Percentiles rank a stretch among this genome's conserved stretches.
These are phyloP conservation scores for Areca catechu DNA, from an alignment of 176 grass and related monocot genomes.

Conservation along the genomic window DNA sequence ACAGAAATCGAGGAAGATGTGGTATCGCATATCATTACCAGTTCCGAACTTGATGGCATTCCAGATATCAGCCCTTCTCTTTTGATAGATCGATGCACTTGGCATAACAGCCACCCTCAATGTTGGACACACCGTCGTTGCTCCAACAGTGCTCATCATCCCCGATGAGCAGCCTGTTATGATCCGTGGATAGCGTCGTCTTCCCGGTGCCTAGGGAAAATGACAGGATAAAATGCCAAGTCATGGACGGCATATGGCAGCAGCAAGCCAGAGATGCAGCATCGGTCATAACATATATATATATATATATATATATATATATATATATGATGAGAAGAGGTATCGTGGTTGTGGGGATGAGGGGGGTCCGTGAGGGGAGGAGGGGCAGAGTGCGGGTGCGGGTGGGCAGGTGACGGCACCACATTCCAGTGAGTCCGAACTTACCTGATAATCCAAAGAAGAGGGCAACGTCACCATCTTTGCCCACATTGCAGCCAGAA, in stretches of 20 bases:
- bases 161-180: slow-evolving; percentile 75
- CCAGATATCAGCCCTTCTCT: slow-evolving; percentile 98
- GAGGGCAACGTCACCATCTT: slow-evolving; percentile 86
- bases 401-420: slow-evolving; percentile 59
- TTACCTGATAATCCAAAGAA: slow-evolving; percentile 99
- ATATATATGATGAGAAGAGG: too few relatives aligned
- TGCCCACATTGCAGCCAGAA: slow-evolving; percentile 98
- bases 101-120: slow-evolving; percentile 94
- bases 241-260: too few relatives aligned
- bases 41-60: slow-evolving; percentile 99
- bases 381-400: slow-evolving; percentile 29
- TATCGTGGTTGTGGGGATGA: too few relatives aligned
- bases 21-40: slow-evolving; percentile 19
- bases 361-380: too few relatives aligned
- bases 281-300: too few relatives aligned
- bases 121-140: slow-evolving; percentile 85
- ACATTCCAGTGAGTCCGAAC: slow-evolving; percentile 22
- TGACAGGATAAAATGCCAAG: neutral
- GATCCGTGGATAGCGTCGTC: slow-evolving; percentile 89
- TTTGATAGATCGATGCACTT: slow-evolving; percentile 76
- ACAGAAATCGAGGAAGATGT: too few relatives aligned
- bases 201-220: slow-evolving; percentile 65
- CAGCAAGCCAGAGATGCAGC: neutral
- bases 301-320: too few relatives aligned
- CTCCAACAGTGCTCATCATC: slow-evolving; percentile 99